Conservation (phyloP, 345 rosid genomes). For the Geranium brycei region DNA sequence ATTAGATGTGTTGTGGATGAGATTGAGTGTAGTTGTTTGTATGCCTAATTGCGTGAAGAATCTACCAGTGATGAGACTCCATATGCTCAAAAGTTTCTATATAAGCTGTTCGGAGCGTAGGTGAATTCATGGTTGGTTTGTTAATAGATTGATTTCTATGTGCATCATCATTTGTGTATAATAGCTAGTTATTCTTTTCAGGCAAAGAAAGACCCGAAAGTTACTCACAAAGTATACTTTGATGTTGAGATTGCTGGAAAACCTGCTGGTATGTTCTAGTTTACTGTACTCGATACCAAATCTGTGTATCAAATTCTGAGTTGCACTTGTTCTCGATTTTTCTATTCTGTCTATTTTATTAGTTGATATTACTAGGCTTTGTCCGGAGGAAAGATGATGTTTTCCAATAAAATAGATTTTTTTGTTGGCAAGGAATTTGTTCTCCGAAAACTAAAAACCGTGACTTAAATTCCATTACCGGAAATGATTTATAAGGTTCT, state of each 20-base stretch:
- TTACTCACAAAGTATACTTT: slow-evolving; percentile 82
- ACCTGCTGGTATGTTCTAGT: slow-evolving; percentile 58
- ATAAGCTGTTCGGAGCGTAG: not conserved
- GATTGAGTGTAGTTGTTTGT: not conserved
- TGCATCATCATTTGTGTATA: not conserved
- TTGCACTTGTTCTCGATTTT: not conserved
- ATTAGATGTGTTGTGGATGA: no score
- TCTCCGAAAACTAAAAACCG: no score
- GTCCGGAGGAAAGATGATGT: not conserved
- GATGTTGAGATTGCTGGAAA: slow-evolving; percentile 86
- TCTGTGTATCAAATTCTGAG: not conserved
- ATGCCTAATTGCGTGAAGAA: not conserved
- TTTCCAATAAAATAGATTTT: no score
- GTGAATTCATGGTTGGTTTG: not conserved
- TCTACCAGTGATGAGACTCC: not conserved
- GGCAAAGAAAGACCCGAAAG: slow-evolving; percentile 69
- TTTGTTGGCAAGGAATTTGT: no score
- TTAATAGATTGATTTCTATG: not conserved
- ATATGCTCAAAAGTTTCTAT: not conserved
- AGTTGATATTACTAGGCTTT: not conserved
- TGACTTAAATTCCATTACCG: no score
- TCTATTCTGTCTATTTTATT: not conserved
- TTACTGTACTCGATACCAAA: not conserved
- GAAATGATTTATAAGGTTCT: no score
- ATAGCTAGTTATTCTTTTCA: slow-evolving; percentile 12